Evolutionary conservation across 495 filamentous ascomycete species (phyloP).

Genomic region (Lasiosphaeriaceae sp.): DNA sequence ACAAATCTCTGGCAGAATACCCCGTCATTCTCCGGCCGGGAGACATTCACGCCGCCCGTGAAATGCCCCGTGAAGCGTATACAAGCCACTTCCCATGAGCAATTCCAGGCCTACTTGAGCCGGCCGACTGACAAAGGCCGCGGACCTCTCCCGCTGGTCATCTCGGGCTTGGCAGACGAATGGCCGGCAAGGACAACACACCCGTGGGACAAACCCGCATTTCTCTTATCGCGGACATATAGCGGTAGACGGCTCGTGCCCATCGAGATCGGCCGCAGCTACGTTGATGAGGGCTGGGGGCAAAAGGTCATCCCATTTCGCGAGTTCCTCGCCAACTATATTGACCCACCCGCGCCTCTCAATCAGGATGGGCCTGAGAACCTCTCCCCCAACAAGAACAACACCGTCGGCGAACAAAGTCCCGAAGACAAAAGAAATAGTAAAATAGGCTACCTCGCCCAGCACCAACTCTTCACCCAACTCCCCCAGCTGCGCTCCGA

Average conservation of each 20-base stretch:
- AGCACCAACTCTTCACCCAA: conserved; percentile 82
- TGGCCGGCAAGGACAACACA: conserved; percentile 76
- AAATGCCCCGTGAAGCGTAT: conserved; percentile 30
- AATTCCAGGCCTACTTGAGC: conserved; percentile 62
- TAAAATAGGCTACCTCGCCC: conserved; percentile 75
- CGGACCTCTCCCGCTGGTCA: conserved; percentile 60
- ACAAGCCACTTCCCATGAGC: conserved; percentile 49
- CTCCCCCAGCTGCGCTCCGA: conserved; percentile 74
- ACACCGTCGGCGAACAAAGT: too few relatives aligned
- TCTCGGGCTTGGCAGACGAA: conserved; percentile 56
- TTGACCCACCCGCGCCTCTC: conserved; percentile 31
- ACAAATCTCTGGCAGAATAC: conserved; percentile 8
- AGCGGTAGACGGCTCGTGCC: conserved; percentile 76
- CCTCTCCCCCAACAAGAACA: background rate
- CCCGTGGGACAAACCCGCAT: conserved; percentile 69
- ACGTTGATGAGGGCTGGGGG: conserved; percentile 82
- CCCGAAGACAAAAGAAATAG: background rate
- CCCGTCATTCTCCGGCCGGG: conserved; percentile 38
- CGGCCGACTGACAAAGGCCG: conserved; percentile 7
- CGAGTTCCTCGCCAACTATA: conserved; percentile 61
- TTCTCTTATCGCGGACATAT: conserved; percentile 73
- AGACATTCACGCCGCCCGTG: conserved; percentile 41
- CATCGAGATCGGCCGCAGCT: conserved; percentile 83
- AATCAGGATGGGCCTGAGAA: too few relatives aligned
- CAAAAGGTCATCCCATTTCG: conserved; percentile 76